Evolutionary conservation across 495 filamentous ascomycete species (phyloP).

Genomic region (Hypomontagnella monticulosa): DNA sequence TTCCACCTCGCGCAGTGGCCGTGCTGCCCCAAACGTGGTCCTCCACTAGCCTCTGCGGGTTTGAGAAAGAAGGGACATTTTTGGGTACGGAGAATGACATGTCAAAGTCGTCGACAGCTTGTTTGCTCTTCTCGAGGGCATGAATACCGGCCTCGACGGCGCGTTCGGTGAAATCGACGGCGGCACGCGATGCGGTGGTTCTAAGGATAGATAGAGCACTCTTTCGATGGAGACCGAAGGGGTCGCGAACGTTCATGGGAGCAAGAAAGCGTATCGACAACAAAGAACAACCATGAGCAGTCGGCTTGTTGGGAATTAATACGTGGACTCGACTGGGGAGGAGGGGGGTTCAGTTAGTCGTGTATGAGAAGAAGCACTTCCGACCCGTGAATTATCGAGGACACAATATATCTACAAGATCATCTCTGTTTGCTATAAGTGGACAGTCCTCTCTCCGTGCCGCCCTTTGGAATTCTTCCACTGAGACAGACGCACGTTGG

Average conservation of each 20-base stretch:
- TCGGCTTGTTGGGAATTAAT: neutral
- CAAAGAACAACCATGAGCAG: conserved; percentile 30
- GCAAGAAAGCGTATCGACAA: conserved; percentile 19
- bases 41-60: conserved; percentile 73
- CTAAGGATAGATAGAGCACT: conserved; percentile 57
- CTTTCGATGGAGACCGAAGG: conserved; percentile 60
- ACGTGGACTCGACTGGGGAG: conserved; percentile 1
- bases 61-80: conserved; percentile 75
- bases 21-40: conserved; percentile 71
- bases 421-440: conserved; percentile 11
- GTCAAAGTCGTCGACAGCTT: conserved; percentile 52
- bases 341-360: neutral
- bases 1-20: conserved; percentile 39
- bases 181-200: conserved; percentile 51
- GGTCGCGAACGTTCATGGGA: conserved; percentile 64
- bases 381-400: conserved; percentile 6
- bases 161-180: conserved; percentile 52
- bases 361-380: neutral
- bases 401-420: neutral
- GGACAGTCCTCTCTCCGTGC: conserved; percentile 10
- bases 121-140: conserved; percentile 54
- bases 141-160: conserved; percentile 54
- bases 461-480: conserved; percentile 10
- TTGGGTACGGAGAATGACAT: conserved; percentile 76
- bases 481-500: conserved; percentile 11